Evolutionary conservation across 306 rosid species (phyloP), one percentile per base, ranked within the genome.

Genomic region (Rubus idaeus): DNA sequence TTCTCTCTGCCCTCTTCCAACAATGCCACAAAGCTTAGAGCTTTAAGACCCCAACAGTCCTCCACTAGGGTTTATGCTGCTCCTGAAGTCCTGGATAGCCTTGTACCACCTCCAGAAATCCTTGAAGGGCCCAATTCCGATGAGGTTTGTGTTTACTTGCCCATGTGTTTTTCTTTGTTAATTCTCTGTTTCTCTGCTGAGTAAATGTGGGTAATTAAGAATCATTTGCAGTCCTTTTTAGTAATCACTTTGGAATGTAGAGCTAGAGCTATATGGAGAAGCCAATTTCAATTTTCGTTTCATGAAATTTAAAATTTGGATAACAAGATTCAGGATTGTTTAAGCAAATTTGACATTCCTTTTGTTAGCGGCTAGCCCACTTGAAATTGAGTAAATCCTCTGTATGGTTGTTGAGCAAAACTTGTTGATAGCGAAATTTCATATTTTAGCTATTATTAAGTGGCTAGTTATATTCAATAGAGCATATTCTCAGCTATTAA

Each of bases 11-110:
- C 71, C 42, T 58, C 84, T 55, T 74, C 79, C 9, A 78, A 66
- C 52, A 75, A 82, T 61, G 71, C 87, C 70, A 65, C 65, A 13
- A 87, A 81, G 79, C 78, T 82, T 57, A 71, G 78, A 74, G 83
- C 79, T 80, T 57, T 78, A 7, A 87, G 86, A 69, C 79, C 84
- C 70, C 74, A 84, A 11, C 88, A 37, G 20, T 70, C 83, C 1
- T 79, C 91, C 4, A 85, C 88, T 47, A 83, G 83, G 80, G 84
- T 86, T 78, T 75, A 69, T 84, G 94, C 92, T 68, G 87, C 95
- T 35, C 89, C 98, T 39, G 88, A 93, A 89, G 90, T 84, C 23
- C 69, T 93, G 52, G 87, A 87, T 40, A 20, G 83, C 75, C 7
- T 78, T 18, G 86, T 84, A 17, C 81, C 88, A 6, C 80, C 88